phyloP scores from a whole-genome alignment of 176 grass and related monocot species.

The Thinopyrum elongatum region DNA sequence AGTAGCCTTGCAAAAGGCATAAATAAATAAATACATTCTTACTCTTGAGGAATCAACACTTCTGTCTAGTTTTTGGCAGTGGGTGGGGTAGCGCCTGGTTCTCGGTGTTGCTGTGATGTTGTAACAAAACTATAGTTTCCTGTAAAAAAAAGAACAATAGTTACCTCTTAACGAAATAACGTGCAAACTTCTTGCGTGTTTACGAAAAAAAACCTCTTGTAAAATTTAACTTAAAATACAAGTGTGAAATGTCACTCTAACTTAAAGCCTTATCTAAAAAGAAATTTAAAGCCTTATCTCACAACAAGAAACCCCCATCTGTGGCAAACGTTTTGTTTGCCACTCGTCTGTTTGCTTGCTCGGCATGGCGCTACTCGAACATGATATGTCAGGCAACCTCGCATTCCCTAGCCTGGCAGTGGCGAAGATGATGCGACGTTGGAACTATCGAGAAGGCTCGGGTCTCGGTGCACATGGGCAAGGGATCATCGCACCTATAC shows the following conservation, averaged over 20 bases:
- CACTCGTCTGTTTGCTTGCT: neutral
- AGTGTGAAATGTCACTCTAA: neutral
- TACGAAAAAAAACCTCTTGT: no score
- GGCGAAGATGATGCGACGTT: neutral
- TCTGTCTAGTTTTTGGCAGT: no score
- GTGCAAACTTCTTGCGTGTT: no score
- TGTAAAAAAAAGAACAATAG: no score
- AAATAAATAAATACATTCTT: neutral
- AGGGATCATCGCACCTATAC: neutral
- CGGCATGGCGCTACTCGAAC: neutral
- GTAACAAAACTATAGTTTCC: no score
- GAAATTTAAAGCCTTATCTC: neutral
- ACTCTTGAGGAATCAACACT: neutral
- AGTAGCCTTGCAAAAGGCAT: neutral
- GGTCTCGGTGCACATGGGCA: neutral
- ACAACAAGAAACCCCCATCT: neutral
- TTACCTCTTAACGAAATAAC: no score
- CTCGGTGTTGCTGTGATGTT: no score
- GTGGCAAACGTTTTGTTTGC: neutral
- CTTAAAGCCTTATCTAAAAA: neutral
- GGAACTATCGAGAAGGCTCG: neutral
- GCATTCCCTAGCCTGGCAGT: neutral
- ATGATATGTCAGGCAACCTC: neutral
- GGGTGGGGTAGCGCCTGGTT: no score
- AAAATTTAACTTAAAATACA: no score